Evolutionary conservation across 2,329 filamentous ascomycete genomes (phyloP).

Genomic region (Karstenula rhodostoma): DNA sequence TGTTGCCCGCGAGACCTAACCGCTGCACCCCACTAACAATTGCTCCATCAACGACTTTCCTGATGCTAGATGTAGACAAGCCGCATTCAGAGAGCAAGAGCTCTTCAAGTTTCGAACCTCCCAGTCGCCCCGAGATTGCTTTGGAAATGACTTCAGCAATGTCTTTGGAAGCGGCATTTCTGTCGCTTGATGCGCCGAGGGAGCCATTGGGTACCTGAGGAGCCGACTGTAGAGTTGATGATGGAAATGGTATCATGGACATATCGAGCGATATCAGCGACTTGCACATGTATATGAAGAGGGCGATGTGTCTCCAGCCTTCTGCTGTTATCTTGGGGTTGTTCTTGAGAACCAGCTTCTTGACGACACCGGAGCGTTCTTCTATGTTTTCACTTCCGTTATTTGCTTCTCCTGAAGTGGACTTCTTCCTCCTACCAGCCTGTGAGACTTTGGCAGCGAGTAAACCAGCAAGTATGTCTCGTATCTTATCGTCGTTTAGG

Average conservation of each 20-base stretch:
- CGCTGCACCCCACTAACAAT: slow-evolving; percentile 78
- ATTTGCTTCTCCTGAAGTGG: slow-evolving; percentile 23
- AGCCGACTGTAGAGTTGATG: slow-evolving; percentile 24
- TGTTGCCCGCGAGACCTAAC: slow-evolving; percentile 83
- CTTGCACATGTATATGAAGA: slow-evolving; percentile 90
- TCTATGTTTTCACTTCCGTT: slow-evolving; percentile 40
- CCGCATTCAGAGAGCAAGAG: slow-evolving; percentile 83
- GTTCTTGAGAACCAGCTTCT: slow-evolving; percentile 87
- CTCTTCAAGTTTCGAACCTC: slow-evolving; percentile 79
- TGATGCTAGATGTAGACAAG: slow-evolving; percentile 74
- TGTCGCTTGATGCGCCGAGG: slow-evolving; percentile 15
- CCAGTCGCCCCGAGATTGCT: slow-evolving; percentile 78
- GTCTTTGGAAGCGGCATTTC: slow-evolving; percentile 53
- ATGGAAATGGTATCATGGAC: slow-evolving; percentile 77
- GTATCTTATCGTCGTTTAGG: slow-evolving; percentile 83
- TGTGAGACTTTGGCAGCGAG: slow-evolving; percentile 78
- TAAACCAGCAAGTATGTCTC: slow-evolving; percentile 85
- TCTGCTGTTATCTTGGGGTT: slow-evolving; percentile 83
- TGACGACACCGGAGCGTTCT: slow-evolving; percentile 75
- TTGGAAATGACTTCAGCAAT: slow-evolving; percentile 74
- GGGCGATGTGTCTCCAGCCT: slow-evolving; percentile 89
- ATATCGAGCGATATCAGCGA: slow-evolving; percentile 87
- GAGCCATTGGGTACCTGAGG: slow-evolving; percentile 25
- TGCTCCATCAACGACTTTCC: slow-evolving; percentile 81
- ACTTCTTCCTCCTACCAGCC: slow-evolving; percentile 54